Percentiles rank a stretch among this genome's conserved stretches.
phyloP scores from a whole-genome alignment of 106 monocot genomes.

The Acanthochlamys bracteata region DNA sequence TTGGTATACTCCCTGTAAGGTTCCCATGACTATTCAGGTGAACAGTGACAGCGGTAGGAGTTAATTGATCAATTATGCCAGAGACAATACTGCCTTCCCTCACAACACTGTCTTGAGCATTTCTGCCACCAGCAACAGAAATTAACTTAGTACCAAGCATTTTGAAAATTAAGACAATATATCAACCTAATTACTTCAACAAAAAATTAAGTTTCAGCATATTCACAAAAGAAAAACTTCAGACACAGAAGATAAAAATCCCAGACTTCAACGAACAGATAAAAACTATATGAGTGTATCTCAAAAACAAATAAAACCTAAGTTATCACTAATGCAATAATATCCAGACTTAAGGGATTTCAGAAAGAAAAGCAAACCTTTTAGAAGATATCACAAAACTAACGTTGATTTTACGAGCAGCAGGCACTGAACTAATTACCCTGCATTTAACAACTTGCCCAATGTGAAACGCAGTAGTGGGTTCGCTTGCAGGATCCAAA shows the following conservation, averaged over 20 bases:
- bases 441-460: constrained; percentile 97
- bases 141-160: too few relatives aligned
- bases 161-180: too few relatives aligned
- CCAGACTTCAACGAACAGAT: too few relatives aligned
- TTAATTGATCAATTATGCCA: constrained; percentile 68
- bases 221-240: too few relatives aligned
- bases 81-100: constrained; percentile 62
- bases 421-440: constrained; percentile 47
- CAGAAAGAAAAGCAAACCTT: constrained; percentile 38
- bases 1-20: constrained; percentile 48
- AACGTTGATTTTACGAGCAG: constrained; percentile 55
- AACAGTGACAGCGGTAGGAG: constrained; percentile 55
- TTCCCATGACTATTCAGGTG: constrained; percentile 21
- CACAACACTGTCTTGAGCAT: constrained; percentile 10
- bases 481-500: constrained; percentile 68
- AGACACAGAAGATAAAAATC: too few relatives aligned
- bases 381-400: constrained; percentile 69
- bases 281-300: too few relatives aligned
- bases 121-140: constrained; percentile 23
- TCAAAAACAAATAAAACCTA: too few relatives aligned
- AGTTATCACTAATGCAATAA: too few relatives aligned
- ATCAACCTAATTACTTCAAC: too few relatives aligned
- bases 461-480: constrained; percentile 62
- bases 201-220: too few relatives aligned
- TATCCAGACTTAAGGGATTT: too few relatives aligned